These are phyloP conservation scores for Capsella bursapastoris DNA, from an alignment of 345 rosid species.

Conservation along the genomic window DNA sequence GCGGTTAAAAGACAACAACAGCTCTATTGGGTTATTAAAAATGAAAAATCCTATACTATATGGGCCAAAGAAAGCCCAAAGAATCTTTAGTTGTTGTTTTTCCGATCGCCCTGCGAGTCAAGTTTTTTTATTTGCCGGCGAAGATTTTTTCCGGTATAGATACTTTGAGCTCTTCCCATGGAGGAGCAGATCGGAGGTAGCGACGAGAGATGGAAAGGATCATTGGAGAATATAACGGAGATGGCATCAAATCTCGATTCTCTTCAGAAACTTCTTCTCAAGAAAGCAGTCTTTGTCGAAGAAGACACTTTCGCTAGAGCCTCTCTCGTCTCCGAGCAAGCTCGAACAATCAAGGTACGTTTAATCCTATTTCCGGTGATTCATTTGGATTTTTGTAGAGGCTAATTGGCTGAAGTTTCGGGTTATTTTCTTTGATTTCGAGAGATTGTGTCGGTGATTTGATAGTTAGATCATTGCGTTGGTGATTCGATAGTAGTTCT, in stretches of 20 bases:
- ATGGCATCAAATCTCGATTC: slow-evolving; percentile 85
- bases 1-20: not conserved
- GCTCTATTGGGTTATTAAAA: not conserved
- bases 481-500: slow-evolving; percentile 4
- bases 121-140: slow-evolving; percentile 3
- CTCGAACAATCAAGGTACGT: slow-evolving; percentile 85
- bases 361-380: not conserved
- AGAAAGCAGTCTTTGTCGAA: slow-evolving; percentile 92
- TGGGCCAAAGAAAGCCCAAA: slow-evolving; percentile 37
- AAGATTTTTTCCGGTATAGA: slow-evolving; percentile 19
- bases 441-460: not conserved
- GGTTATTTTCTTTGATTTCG: not conserved
- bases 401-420: not conserved
- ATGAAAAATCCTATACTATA: not conserved
- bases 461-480: slow-evolving; percentile 24
- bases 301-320: slow-evolving; percentile 87
- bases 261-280: slow-evolving; percentile 79
- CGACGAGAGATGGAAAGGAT: slow-evolving; percentile 93
- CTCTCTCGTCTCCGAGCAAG: slow-evolving; percentile 88
- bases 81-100: slow-evolving; percentile 5
- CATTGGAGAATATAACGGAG: slow-evolving; percentile 77
- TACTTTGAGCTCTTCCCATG: slow-evolving; percentile 38
- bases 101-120: not conserved
- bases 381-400: not conserved
- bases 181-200: slow-evolving; percentile 67